Percentiles rank a stretch among this genome's conserved stretches.
Evolutionary conservation across 805 yeast species (phyloP).

Genomic region (Cyberlindnera euphorbiiphila): DNA sequence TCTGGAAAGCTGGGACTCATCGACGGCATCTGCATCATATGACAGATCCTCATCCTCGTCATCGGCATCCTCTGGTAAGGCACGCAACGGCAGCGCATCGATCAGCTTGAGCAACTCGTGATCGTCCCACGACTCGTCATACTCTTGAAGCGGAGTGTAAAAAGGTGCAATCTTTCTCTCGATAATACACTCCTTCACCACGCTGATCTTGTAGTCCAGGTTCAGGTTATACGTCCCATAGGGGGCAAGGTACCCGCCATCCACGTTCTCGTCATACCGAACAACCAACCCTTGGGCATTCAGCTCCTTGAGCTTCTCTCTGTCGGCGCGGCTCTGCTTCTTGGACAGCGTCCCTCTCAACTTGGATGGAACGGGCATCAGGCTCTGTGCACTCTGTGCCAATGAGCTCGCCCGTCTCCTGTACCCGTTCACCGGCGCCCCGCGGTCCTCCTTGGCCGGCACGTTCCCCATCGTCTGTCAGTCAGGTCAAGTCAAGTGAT

Average conservation of each 20-base stretch:
- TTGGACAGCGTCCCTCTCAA: slow-evolving; percentile 18
- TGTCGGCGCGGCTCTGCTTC: slow-evolving; percentile 48
- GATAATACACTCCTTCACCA: slow-evolving; percentile 68
- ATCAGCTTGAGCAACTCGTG: slow-evolving; percentile 56
- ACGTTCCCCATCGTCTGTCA: slow-evolving; percentile 42
- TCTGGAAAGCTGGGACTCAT: slow-evolving; percentile 34
- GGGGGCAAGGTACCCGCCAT: slow-evolving; percentile 93
- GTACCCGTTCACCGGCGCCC: slow-evolving; percentile 2
- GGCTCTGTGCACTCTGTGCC: slow-evolving; percentile 7
- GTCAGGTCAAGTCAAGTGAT: too few relatives aligned
- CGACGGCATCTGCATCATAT: slow-evolving; percentile 53
- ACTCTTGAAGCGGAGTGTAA: slow-evolving; percentile 83
- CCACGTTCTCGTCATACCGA: slow-evolving; percentile 65
- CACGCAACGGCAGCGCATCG: slow-evolving; percentile 52
- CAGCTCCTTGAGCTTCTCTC: slow-evolving; percentile 46
- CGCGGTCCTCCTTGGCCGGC: slow-evolving; percentile 40
- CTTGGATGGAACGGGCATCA: slow-evolving; percentile 2
- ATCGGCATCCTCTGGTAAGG: slow-evolving; percentile 43
- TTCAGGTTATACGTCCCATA: slow-evolving; percentile 79
- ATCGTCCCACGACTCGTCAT: slow-evolving; percentile 66
- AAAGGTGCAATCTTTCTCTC: slow-evolving; percentile 82
- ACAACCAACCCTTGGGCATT: slow-evolving; percentile 59
- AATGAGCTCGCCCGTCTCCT: slow-evolving; percentile 15
- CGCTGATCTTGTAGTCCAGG: slow-evolving; percentile 65
- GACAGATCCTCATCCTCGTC: slow-evolving; percentile 60